Percentiles rank a stretch among this genome's conserved stretches.
Conservation (phyloP, 805 yeast species). For the Kodamaea lidongshanica region DNA sequence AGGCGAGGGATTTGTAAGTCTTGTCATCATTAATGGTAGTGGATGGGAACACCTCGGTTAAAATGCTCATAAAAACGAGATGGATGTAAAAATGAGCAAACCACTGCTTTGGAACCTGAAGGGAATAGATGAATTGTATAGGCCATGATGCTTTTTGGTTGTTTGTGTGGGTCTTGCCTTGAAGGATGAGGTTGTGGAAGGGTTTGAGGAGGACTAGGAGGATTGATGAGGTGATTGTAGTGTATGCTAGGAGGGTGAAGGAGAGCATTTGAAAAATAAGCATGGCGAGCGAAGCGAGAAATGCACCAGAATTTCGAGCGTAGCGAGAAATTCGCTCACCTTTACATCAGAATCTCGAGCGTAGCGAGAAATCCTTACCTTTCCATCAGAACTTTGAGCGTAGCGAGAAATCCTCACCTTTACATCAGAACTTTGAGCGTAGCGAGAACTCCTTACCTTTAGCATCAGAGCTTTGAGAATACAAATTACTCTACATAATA, state of each 20-base stretch:
- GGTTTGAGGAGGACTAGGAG: constrained; percentile 11
- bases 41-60: constrained; percentile 6
- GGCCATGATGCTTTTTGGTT: not conserved
- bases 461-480: no score
- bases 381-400: no score
- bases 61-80: constrained; percentile 24
- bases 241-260: constrained; percentile 1
- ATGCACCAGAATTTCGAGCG: no score
- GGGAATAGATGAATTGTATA: constrained; percentile 5
- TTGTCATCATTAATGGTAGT: no score
- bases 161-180: constrained; percentile 17
- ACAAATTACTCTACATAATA: no score
- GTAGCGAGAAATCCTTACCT: no score
- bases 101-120: constrained; percentile 57
- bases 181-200: constrained; percentile 15
- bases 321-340: no score
- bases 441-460: no score
- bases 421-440: no score
- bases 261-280: constrained; percentile 1
- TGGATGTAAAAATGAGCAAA: constrained; percentile 59
- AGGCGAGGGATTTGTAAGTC: constrained; percentile 14
- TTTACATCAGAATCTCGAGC: no score
- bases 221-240: constrained; percentile 5
- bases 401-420: no score
- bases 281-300: no score